Conservation (phyloP, 1,284 basidiomycete genomes). For the Melampsora americana region DNA sequence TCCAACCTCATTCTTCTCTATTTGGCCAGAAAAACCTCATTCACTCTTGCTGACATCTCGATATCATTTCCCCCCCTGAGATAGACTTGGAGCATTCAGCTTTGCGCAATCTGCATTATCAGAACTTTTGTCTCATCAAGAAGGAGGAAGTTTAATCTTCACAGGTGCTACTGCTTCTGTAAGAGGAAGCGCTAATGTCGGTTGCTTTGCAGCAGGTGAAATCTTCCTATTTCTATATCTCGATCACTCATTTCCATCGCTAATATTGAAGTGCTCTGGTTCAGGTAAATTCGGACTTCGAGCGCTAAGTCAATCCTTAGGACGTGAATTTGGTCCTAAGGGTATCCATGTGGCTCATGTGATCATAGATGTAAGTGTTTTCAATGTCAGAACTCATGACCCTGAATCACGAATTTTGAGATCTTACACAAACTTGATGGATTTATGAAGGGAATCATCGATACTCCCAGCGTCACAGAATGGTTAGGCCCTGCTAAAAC, state of each 20-base stretch:
- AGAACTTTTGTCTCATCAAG: neutral
- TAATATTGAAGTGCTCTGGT: neutral
- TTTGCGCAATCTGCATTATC: constrained; percentile 2
- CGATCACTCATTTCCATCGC: neutral
- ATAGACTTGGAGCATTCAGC: constrained; percentile 4
- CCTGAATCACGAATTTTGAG: neutral
- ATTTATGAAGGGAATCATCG: neutral
- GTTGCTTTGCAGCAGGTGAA: constrained; percentile 45
- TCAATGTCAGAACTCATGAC: constrained; percentile 14
- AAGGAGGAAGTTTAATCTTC: constrained; percentile 2
- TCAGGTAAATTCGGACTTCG: constrained; percentile 47
- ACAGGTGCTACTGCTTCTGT: constrained; percentile 48
- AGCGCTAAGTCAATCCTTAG: constrained; percentile 47
- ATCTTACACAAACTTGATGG: neutral
- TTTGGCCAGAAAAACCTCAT: too few relatives aligned
- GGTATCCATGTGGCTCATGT: constrained; percentile 48
- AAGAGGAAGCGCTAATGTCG: constrained; percentile 47
- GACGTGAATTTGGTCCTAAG: constrained; percentile 47
- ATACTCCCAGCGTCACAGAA: constrained; percentile 1
- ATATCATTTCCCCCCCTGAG: neutral
- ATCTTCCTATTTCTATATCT: neutral
- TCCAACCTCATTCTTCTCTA: neutral
- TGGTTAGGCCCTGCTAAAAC: neutral
- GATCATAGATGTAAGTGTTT: constrained; percentile 47
- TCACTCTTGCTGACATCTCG: neutral